A percentile compares a stretch with the other conserved stretches of the same genome.
Conservation (phyloP, 176 grass and related monocot genomes). For the Rhynchospora breviuscula region DNA sequence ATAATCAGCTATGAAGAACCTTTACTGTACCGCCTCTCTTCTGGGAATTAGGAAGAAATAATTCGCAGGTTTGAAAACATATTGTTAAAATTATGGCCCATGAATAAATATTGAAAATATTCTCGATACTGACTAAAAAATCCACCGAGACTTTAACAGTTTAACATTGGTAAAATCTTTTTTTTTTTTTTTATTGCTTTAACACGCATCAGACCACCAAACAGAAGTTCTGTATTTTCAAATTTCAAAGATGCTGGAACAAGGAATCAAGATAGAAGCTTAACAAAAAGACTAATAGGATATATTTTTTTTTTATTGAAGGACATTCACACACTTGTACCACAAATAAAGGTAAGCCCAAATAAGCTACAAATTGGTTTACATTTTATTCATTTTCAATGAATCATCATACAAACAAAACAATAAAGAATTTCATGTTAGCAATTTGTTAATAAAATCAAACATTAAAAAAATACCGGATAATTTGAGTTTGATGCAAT, state of each 20-base stretch:
- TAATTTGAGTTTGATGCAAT: constrained; percentile 43
- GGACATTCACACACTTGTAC: background rate
- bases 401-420: constrained; percentile 18
- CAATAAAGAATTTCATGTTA: background rate
- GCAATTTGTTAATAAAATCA: background rate
- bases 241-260: background rate
- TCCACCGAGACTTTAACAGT: background rate
- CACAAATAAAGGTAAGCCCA: background rate
- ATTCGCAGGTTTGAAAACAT: constrained; percentile 1
- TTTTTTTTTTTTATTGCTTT: constrained; percentile 7
- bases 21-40: background rate
- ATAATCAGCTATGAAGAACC: background rate
- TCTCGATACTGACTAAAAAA: background rate
- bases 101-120: constrained; percentile 4
- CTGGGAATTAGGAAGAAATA: background rate
- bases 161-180: background rate
- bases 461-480: background rate
- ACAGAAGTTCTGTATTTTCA: background rate
- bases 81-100: background rate
- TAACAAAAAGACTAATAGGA: background rate
- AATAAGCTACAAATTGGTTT: background rate
- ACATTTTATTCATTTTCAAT: constrained; percentile 1
- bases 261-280: background rate
- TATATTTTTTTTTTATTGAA: background rate
- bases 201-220: background rate